phyloP scores from a whole-genome alignment of 2,329 filamentous ascomycete species.

The Verticillium klebahnii region DNA sequence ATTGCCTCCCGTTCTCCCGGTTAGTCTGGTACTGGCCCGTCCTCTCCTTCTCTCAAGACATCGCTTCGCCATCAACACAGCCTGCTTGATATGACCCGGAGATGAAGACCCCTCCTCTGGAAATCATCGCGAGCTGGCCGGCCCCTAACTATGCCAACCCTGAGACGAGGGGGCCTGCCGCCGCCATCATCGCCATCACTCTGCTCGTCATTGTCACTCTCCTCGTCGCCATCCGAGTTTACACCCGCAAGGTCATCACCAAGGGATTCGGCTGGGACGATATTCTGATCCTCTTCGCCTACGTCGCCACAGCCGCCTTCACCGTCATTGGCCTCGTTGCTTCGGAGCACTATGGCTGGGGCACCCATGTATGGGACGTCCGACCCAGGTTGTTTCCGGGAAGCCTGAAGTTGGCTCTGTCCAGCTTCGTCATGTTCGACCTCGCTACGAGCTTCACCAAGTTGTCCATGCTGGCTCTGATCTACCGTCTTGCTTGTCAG shows the following conservation, averaged over 20 bases:
- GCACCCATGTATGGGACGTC: constrained; percentile 29
- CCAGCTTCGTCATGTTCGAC: constrained; percentile 20
- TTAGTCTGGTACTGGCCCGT: background rate
- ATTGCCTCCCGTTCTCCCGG: background rate
- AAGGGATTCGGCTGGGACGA: constrained; percentile 31
- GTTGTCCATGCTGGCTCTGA: constrained; percentile 10
- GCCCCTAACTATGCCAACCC: constrained; percentile 25
- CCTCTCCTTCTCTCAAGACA: background rate
- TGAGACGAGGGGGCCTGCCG: constrained; percentile 22
- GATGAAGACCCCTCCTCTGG: constrained; percentile 15
- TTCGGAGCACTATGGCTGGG: constrained; percentile 21
- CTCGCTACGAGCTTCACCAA: constrained; percentile 12
- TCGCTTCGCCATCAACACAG: background rate
- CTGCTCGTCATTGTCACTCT: constrained; percentile 22
- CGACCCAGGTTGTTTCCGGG: constrained; percentile 13
- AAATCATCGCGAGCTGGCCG: constrained; percentile 23
- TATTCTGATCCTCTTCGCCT: constrained; percentile 29
- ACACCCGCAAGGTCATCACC: constrained; percentile 27
- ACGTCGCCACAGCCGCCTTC: constrained; percentile 27
- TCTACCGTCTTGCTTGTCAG: constrained; percentile 20
- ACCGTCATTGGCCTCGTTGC: constrained; percentile 22
- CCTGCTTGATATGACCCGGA: background rate
- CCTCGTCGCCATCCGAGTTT: constrained; percentile 27
- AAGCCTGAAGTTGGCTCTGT: constrained; percentile 24
- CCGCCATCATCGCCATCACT: constrained; percentile 19